Conservation (phyloP, 805 yeast genomes). For the Metschnikowia anglica region DNA sequence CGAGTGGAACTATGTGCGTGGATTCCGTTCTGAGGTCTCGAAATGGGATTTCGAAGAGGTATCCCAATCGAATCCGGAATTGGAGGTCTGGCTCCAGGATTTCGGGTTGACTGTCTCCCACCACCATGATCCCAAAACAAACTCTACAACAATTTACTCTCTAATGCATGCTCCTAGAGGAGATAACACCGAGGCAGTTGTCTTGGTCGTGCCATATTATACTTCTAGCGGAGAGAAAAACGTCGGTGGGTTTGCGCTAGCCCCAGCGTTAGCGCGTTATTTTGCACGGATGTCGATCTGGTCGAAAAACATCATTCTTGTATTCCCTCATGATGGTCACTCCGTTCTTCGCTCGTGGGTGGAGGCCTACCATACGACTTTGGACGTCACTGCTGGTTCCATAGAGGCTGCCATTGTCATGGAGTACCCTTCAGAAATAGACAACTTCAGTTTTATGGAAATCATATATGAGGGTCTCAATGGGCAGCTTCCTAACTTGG, state of each 20-base stretch:
- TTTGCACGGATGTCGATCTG: conserved; percentile 86
- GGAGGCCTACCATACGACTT: conserved; percentile 81
- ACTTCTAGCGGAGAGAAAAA: conserved; percentile 65
- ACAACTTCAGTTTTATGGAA: conserved; percentile 72
- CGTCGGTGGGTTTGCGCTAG: conserved; percentile 76
- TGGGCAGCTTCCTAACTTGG: conserved; percentile 95
- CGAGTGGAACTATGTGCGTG: conserved; percentile 91
- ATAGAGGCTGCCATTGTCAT: conserved; percentile 86
- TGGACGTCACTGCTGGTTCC: conserved; percentile 89
- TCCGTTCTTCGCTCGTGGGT: conserved; percentile 83
- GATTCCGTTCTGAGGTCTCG: conserved; percentile 63
- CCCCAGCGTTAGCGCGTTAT: conserved; percentile 72
- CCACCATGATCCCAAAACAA: conserved; percentile 32
- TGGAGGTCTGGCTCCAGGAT: conserved; percentile 62
- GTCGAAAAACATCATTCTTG: conserved; percentile 91
- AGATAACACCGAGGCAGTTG: conserved; percentile 94
- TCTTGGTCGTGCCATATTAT: conserved; percentile 83
- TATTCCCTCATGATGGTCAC: conserved; percentile 71
- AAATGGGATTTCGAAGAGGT: conserved; percentile 35
- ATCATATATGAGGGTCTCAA: conserved; percentile 83
- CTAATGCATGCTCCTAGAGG: conserved; percentile 91
- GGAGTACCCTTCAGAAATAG: conserved; percentile 69
- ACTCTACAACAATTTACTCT: conserved; percentile 55
- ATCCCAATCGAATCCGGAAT: conserved; percentile 42
- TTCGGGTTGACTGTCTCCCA: conserved; percentile 65